Evolutionary conservation across 306 rosid species (phyloP).

Genomic region (Boehmeria nivea): DNA sequence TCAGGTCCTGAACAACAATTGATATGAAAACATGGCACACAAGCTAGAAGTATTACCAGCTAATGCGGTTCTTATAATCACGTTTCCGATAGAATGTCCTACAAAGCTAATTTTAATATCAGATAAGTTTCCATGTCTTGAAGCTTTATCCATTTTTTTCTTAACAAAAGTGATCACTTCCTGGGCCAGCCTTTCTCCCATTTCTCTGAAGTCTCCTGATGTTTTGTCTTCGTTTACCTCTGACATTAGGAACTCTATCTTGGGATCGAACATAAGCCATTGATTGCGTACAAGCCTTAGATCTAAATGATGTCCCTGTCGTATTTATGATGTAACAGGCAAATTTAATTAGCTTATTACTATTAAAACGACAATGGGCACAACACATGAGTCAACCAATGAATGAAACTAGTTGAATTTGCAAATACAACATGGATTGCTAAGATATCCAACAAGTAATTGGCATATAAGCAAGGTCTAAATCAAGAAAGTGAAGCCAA

Average conservation of each 20-base stretch:
- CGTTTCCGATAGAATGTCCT: conserved; percentile 95
- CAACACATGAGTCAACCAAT: not conserved
- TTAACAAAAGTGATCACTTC: conserved; percentile 75
- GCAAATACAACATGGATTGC: not conserved
- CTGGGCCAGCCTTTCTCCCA: conserved; percentile 88
- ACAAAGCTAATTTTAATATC: conserved; percentile 88
- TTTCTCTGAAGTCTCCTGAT: conserved; percentile 83
- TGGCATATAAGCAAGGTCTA: not conserved
- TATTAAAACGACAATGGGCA: not conserved
- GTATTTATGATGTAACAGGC: conserved; percentile 3
- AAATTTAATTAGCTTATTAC: not conserved
- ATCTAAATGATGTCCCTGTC: conserved; percentile 93
- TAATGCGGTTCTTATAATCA: conserved; percentile 84
- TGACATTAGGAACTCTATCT: conserved; percentile 81
- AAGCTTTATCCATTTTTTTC: conserved; percentile 67
- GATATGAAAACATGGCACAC: conserved; percentile 17
- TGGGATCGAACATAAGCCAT: conserved; percentile 88
- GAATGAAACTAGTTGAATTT: not conserved
- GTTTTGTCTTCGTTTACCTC: conserved; percentile 91
- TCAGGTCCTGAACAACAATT: conserved; percentile 25
- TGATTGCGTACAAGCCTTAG: conserved; percentile 86
- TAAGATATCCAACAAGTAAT: not conserved
- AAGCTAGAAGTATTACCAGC: conserved; percentile 43
- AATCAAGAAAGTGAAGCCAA: not conserved
- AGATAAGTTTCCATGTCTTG: conserved; percentile 48